Base-by-base conservation (phyloP, 2,329 filamentous ascomycete species). In the Fonsecaea multimorphosa region DNA sequence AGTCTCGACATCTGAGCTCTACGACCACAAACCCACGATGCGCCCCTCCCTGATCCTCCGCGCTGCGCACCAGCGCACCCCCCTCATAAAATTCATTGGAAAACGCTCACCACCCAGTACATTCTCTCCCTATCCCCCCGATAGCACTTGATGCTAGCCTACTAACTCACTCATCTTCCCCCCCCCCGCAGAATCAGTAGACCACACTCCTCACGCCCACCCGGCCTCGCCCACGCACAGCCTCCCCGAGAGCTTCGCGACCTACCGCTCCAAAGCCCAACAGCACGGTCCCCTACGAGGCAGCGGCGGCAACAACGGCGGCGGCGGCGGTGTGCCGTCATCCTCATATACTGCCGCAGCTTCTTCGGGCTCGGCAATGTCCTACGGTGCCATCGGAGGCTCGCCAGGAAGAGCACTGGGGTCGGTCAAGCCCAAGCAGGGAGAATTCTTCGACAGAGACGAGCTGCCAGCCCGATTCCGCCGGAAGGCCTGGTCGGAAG, bases 401-500 rank as follows among this genome's bases (percentile, higher is more conserved):
- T 77, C 82, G 63, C 78, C 90, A 9, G 93, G 92, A 63, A 80
- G 87, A 67, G 82, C 89, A 40, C 84, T 97, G 11, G 93, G 94
- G 54, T 81, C 91, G 12, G 83, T 98, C 68, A 77, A 85, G 71
- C 85, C 93, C 40, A 85, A 85, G 66, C 80, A 87, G 74, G 94
- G 94, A 72, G 82, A 92, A 78, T 92, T 85, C 79, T 97, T 97
- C 77, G 95, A 98, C 79, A 88, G 93, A 73, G 91, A 87, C 72
- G 91, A 99, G 81, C 88, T 99, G 27, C 94, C 95, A 19, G 77
- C 83, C 69, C 87, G 94, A 73, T 99, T 97, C 86, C 87, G 89
- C 75, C 86, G 92, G 70, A 82, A 86, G 56, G 85, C 87, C 12
- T 91, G 93, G 80, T 89, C 86, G 40, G 80, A 89, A 72, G 88